Conservation (phyloP, 2,329 filamentous ascomycete genomes). For the Hypoxylon sp. region DNA sequence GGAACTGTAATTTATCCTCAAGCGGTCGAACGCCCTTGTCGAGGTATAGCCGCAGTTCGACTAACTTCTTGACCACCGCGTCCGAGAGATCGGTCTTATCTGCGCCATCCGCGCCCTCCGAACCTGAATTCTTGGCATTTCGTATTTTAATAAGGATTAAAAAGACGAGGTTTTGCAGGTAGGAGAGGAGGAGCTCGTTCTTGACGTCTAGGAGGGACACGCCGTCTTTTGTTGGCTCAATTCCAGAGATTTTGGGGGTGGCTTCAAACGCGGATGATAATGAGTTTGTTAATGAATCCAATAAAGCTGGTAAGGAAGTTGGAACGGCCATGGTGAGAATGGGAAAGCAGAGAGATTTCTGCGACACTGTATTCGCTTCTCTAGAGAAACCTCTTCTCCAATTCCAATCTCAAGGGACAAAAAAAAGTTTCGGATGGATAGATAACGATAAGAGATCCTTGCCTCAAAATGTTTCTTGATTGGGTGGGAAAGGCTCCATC, state of each 20-base stretch:
- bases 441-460: slow-evolving; percentile 40
- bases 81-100: slow-evolving; percentile 66
- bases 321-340: slow-evolving; percentile 63
- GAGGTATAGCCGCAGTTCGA: slow-evolving; percentile 90
- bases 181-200: slow-evolving; percentile 96
- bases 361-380: slow-evolving; percentile 2
- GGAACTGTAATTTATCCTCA: slow-evolving; percentile 92
- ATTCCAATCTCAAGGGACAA: slow-evolving; percentile 23
- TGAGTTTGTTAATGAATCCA: slow-evolving; percentile 71
- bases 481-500: background rate
- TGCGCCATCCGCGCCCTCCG: slow-evolving; percentile 54
- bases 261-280: slow-evolving; percentile 76
- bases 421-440: slow-evolving; percentile 19
- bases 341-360: slow-evolving; percentile 34
- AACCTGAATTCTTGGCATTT: slow-evolving; percentile 58
- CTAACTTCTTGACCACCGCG: slow-evolving; percentile 85
- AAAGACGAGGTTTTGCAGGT: slow-evolving; percentile 94
- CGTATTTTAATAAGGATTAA: slow-evolving; percentile 86
- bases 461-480: background rate
- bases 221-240: slow-evolving; percentile 84
- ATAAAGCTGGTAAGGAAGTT: slow-evolving; percentile 64
- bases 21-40: slow-evolving; percentile 93
- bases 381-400: background rate
- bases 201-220: slow-evolving; percentile 96
- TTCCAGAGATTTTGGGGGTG: slow-evolving; percentile 71